These are phyloP conservation scores for Talaromyces islandicus DNA, from an alignment of 2,329 filamentous ascomycete genomes.

Conservation along the genomic window DNA sequence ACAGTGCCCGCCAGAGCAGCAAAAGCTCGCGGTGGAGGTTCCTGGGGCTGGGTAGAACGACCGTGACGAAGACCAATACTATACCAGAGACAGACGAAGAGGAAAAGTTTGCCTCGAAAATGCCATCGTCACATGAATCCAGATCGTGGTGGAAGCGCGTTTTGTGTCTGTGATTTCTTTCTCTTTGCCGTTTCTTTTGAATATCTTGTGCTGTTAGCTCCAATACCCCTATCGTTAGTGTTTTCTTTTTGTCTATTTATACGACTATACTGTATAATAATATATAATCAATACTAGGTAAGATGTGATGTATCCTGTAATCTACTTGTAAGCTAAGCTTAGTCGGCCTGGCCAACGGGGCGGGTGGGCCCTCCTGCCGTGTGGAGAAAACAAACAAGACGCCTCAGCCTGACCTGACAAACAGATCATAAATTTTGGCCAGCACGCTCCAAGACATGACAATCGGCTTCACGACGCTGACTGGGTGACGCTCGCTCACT, in stretches of 20 bases:
- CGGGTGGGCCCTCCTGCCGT: slow-evolving; percentile 8
- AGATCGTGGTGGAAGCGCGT: slow-evolving; percentile 5
- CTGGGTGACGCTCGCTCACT: neutral
- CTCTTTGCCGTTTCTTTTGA: neutral
- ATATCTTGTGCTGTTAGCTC: neutral
- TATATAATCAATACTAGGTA: neutral
- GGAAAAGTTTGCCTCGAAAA: neutral
- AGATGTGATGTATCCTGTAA: neutral
- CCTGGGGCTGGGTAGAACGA: neutral
- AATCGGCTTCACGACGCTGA: neutral
- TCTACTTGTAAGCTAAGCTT: too few species aligned
- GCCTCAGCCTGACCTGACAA: neutral
- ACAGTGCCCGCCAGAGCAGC: neutral
- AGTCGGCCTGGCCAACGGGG: slow-evolving; percentile 7
- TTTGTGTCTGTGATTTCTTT: slow-evolving; percentile 2
- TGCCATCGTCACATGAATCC: neutral
- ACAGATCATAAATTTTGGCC: neutral
- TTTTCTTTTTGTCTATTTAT: too few species aligned
- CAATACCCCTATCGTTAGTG: too few species aligned
- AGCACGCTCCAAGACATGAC: neutral
- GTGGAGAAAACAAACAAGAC: slow-evolving; percentile 13
- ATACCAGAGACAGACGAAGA: slow-evolving; percentile 7
- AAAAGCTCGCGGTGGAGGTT: neutral
- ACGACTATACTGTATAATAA: neutral
- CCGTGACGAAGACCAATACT: neutral